A percentile compares a stretch with the other conserved stretches of the same genome.
Evolutionary conservation across 148 eudicot genomes (phyloP).

Genomic region (Persicaria tinctoria): DNA sequence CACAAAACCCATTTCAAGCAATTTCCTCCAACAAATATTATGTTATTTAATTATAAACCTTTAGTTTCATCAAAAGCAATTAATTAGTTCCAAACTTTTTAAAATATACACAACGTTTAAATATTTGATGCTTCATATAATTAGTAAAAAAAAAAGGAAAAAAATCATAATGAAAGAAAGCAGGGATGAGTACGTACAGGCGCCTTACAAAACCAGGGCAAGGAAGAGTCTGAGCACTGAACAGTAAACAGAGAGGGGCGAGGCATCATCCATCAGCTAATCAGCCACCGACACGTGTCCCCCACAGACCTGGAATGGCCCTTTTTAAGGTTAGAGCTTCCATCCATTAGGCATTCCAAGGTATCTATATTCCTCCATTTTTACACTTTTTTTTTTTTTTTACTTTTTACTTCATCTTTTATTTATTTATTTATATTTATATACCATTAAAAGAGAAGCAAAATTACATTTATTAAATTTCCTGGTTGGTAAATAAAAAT

Average conservation of each 20-base stretch:
- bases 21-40: no score
- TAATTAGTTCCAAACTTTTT: not conserved
- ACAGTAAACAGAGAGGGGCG: not conserved
- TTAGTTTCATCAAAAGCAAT: no score
- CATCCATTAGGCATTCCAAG: conserved; percentile 9
- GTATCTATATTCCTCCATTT: not conserved
- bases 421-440: not conserved
- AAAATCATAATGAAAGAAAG: not conserved
- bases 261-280: not conserved
- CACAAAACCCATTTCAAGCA: no score
- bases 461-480: not conserved
- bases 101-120: not conserved
- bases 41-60: not conserved
- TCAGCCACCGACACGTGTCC: conserved; percentile 6
- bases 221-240: not conserved
- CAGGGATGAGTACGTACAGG: conserved; percentile 9
- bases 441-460: not conserved
- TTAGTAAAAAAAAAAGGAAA: not conserved
- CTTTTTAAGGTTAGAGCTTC: conserved; percentile 11
- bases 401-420: not conserved
- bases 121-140: not conserved
- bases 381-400: not conserved
- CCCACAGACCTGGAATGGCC: conserved; percentile 4
- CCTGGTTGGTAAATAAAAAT: conserved; percentile 4
- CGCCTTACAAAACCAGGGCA: not conserved